These are phyloP conservation scores for Rhododendron molle DNA, from an alignment of 148 eudicot species.

Conservation along the genomic window DNA sequence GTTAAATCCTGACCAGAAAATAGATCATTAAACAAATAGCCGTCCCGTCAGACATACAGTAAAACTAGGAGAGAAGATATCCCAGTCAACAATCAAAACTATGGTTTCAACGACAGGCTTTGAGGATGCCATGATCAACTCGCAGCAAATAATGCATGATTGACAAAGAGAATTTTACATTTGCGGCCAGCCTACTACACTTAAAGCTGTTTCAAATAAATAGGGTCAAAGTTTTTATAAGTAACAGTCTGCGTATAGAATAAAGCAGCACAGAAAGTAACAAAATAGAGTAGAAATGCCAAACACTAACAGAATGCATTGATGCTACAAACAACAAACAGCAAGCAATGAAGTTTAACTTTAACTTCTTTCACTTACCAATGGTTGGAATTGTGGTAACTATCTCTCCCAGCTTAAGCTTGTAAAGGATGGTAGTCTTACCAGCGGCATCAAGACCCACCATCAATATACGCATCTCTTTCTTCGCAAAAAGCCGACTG, in stretches of 20 bases:
- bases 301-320: background rate
- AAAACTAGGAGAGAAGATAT: background rate
- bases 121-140: slow-evolving; percentile 3
- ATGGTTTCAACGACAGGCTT: background rate
- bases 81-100: background rate
- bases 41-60: background rate
- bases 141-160: background rate
- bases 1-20: slow-evolving; percentile 41
- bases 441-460: slow-evolving; percentile 86
- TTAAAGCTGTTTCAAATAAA: background rate
- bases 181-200: background rate
- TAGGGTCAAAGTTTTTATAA: background rate
- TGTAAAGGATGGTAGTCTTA: slow-evolving; percentile 71
- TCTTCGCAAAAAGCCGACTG: slow-evolving; percentile 62
- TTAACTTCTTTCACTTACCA: slow-evolving; percentile 30
- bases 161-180: background rate
- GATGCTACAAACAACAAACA: background rate
- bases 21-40: background rate
- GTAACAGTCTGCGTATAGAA: background rate
- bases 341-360: background rate
- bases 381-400: slow-evolving; percentile 78
- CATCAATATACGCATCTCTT: slow-evolving; percentile 73
- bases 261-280: background rate
- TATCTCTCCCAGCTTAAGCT: slow-evolving; percentile 74
- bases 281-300: background rate